Evolutionary conservation across 2,329 filamentous ascomycete species (phyloP).

Genomic region (Chaetothyriales sp.): DNA sequence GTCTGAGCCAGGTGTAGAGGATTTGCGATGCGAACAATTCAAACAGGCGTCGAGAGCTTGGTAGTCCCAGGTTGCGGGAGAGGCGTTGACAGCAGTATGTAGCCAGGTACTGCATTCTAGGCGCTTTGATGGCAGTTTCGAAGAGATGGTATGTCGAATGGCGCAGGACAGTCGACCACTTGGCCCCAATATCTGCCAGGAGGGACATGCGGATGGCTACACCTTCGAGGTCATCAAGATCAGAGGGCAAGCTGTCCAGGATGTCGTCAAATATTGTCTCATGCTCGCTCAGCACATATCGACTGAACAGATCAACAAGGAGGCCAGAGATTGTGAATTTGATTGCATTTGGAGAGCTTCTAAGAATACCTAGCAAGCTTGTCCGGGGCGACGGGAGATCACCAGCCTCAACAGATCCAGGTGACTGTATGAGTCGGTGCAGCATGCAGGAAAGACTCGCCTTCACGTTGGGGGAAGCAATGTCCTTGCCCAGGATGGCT

Average conservation of each 20-base stretch:
- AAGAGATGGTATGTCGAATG: conserved; percentile 88
- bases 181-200: conserved; percentile 59
- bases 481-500: conserved; percentile 48
- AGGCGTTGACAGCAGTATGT: conserved; percentile 54
- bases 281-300: conserved; percentile 70
- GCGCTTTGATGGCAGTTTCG: conserved; percentile 65
- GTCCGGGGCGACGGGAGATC: conserved; percentile 50
- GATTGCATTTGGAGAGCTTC: conserved; percentile 49
- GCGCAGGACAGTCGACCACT: conserved; percentile 73
- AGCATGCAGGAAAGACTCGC: conserved; percentile 54
- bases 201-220: conserved; percentile 71
- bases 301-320: conserved; percentile 59
- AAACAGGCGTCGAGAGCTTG: conserved; percentile 57
- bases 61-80: conserved; percentile 47
- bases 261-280: conserved; percentile 75
- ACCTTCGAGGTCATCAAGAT: conserved; percentile 58
- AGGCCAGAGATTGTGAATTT: conserved; percentile 60
- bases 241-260: conserved; percentile 58
- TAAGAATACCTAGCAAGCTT: conserved; percentile 58
- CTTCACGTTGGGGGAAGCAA: conserved; percentile 55
- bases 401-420: conserved; percentile 51
- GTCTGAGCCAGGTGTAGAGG: conserved; percentile 75
- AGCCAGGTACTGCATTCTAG: conserved; percentile 52
- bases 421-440: conserved; percentile 50
- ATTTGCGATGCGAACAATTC: conserved; percentile 74